Evolutionary conservation across 2,329 filamentous ascomycete species (phyloP).

Genomic region (Botrytis hyacinthi): DNA sequence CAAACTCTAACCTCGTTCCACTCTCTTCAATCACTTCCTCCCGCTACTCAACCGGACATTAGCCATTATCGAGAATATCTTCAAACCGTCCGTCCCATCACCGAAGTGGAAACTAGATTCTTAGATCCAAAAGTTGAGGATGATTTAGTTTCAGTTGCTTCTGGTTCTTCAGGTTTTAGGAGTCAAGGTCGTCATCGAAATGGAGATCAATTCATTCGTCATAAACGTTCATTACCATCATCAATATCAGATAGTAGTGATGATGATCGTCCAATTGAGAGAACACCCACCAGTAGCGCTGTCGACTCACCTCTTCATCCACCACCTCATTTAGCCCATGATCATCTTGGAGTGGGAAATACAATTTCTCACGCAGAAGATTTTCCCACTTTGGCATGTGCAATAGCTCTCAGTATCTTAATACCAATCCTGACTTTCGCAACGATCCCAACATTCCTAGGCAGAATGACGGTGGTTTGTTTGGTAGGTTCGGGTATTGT

Average conservation of each 20-base stretch:
- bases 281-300: neutral
- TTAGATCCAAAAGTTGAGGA: slow-evolving; percentile 32
- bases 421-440: slow-evolving; percentile 58
- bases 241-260: slow-evolving; percentile 2
- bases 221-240: slow-evolving; percentile 1
- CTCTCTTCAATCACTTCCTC: slow-evolving; percentile 49
- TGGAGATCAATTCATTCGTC: slow-evolving; percentile 20
- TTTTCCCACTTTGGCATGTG: slow-evolving; percentile 42
- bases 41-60: slow-evolving; percentile 52
- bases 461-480: slow-evolving; percentile 56
- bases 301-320: slow-evolving; percentile 12
- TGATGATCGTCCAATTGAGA: neutral
- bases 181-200: slow-evolving; percentile 16
- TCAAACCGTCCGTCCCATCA: slow-evolving; percentile 52
- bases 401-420: slow-evolving; percentile 52
- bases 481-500: slow-evolving; percentile 50
- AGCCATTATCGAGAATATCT: slow-evolving; percentile 56
- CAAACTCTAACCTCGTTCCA: slow-evolving; percentile 59
- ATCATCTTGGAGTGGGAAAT: neutral
- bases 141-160: slow-evolving; percentile 36
- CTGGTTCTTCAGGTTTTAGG: slow-evolving; percentile 11
- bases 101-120: slow-evolving; percentile 50
- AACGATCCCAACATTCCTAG: slow-evolving; percentile 55
- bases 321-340: neutral
- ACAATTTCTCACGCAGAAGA: slow-evolving; percentile 36